Evolutionary conservation across 768 basidiomycete genomes (phyloP), one percentile per base, ranked within the genome.

Genomic region (Suillus americanus): DNA sequence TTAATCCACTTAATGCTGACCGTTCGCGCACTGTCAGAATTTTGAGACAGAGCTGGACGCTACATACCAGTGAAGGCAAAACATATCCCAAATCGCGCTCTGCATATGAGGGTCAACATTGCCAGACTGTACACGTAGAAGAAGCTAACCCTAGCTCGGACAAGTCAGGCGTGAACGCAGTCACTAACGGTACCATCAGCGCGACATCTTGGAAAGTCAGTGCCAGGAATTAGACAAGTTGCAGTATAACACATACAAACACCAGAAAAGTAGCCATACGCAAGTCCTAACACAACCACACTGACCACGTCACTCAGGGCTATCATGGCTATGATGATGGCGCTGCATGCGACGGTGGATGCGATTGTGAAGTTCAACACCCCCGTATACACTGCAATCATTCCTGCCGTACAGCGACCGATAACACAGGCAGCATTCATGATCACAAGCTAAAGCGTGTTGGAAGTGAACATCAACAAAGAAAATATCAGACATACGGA

Each of bases 201-300:
- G 67, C 73, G 13, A 86, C 73, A 45, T 81, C 81, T 80, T 37
- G 9, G 13, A 41, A 41, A 25, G 14, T 14, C 41, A 10, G 40
- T 40, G 66, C 37, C 0, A n/a, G 56, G 5, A 6, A 28, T 51
- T 28, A 28, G 25, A 28, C 50, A 51, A 51, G 25, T 7, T 16
- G 30, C 7, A 1, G n/a, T 3, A 13, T 16, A 23, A 8, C 10
- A 72, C 79, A 28, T 54, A 81, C 80, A 77, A 8, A 75, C 77
- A 5, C 85, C 86, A 28, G 78, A 79, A 66, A 85, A 82, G 57
- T 84, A 73, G 0, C 85, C 85, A 64, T 81, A 87, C 13, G 85
- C 64, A 20, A 81, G 63, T 7, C 79, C 79, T 40, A 85, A 79
- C 9, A 79, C 66, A 7, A 83, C 70, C 7, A 81, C 79, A 14